Evolutionary conservation across 2,329 filamentous ascomycete genomes (phyloP), one percentile per base, ranked within the genome.

Genomic region (Fusarium foetens): DNA sequence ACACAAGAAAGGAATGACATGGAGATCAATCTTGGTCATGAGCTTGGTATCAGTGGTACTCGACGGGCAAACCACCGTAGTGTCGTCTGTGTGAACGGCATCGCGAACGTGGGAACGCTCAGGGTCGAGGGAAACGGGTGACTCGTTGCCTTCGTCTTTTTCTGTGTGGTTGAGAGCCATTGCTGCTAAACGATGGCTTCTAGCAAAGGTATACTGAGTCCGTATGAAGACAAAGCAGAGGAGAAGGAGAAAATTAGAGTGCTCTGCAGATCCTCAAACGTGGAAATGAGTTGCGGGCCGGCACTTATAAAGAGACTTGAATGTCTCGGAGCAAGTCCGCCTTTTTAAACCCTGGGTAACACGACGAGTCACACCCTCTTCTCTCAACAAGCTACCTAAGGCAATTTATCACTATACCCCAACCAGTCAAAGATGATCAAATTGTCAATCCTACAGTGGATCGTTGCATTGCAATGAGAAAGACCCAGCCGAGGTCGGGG

Each of bases 1-100:
- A 78, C 89, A 92, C 59, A 95, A 84, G 72, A 92, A 92, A 1
- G 93, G 93, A 58, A 95, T 84, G 57, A 95, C 86, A 73, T 88
- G 89, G 71, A 90, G 79, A 79, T 95, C 93, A 77, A 95, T 91
- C 81, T 91, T 92, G 68, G 86, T 81, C 83, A 93, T 87, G 66
- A 95, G 84, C 75, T 85, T 88, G 71, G 86, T 84, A 82, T 94
- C 91, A 5, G 88, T 90, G 8, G 87, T 90, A 79, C 87, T 85
- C 58, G 86, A 73, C 38, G 88, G 88, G 68, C 86, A 87, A 81
- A 58, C 53, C 64, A 66, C 17, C 35, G 73, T 25, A 76, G 78
- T 10, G 71, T 77, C n/a, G 36, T 66, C 33, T 63, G 76, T 29
- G 21, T 67, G 55, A 33, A 76, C 33, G 33, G 52, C 62, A 52